Base-by-base conservation (phyloP, 257 asterid species). In the Jasminum sambac region DNA sequence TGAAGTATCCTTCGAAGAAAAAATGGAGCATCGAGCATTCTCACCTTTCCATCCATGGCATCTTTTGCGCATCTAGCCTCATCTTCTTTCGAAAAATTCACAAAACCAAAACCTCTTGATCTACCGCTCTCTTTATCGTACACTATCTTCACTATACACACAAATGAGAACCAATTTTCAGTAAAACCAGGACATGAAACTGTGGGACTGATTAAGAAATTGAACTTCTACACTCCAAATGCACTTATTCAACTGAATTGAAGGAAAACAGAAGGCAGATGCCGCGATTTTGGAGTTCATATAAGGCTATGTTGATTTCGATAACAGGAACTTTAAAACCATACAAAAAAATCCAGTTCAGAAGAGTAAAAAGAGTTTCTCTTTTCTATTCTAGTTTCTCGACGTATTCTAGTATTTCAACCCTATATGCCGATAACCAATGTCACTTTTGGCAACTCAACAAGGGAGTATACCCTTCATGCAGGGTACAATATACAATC, bases 61-160 rank as follows among this genome's bases (percentile, higher is more conserved):
- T 83, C 87, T 72, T 77, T 83, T 38, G 87, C 87, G 63, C 71
- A 61, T n/a, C 19, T 34, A 23, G 87, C 87, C 66, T 77, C 87
- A 10, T 77, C 74, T 40, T 80, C 83, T 74, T 75, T 77, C 2
- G 80, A 77, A 77, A 83, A 83, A 69, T 80, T 34, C 64, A 83
- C 81, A 67, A 83, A 83, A 42, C 87, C 85, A 74, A 83, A 83
- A 5, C 87, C 87, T 73, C 87, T 83, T 19, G 87, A 70, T 63
- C 87, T 70, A 5, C 87, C 87, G 9, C 81, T 80, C 37, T 72
- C 78, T 73, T 70, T 80, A 52, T 83, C 85, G 13, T 83, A 83
- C 79, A 83, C 43, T 65, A 81, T 81, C 77, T 83, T 75, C 73
- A 78, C 86, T 81, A 59, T 38, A 34, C 36, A 46, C 9, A 50